Base-by-base conservation (phyloP, 192 early-diverging fungal species). In the Chytriomyces sp. region DNA sequence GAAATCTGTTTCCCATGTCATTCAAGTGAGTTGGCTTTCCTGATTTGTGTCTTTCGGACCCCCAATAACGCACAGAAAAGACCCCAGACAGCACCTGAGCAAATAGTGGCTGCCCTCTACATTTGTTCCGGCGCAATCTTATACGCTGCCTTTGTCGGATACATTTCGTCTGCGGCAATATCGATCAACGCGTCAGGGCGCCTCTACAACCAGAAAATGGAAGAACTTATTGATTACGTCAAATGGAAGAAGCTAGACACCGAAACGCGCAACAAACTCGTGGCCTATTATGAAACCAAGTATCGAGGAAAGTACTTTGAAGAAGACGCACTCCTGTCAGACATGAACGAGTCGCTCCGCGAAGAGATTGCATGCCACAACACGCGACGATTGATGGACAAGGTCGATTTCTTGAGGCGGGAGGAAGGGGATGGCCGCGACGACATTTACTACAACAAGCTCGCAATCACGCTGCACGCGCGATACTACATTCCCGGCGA, bases 181-280 rank as follows among this genome's bases (percentile, higher is more conserved):
- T 56, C 75, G 6, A 56, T 64, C 22, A 60, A 75, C 38, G 25
- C 75, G 17, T 75, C 74, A 25, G 69, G 66, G 5, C 58, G 53
- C 3, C 33, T 75, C 2, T 75, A 77, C 36, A 53, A 71, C 34
- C 59, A 77, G 36, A 77, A 77, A 59, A 52, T 77, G 33, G 75
- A 77, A n/a, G 75, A 77, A 52, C 52, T 77, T 25, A 73, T 57
- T 31, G 75, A 77, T 39, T 85, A 85, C 66, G 75, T 82, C 59
- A 71, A 52, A 4, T 80, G 78, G 60, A 61, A 60, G 22, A 73
- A 73, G 44, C 38, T 63, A 8, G 41, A 39, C 55, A 58, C 66
- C 77, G 82, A 62, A 56, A 66, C 66, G 5, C 80, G 17, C 52
- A 34, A 39, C 28, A 52, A 37, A 40, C 70, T 19, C 6, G 78